Evolutionary conservation across 2,329 filamentous ascomycete species (phyloP).

Genomic region (Microsporum ferrugineum): DNA sequence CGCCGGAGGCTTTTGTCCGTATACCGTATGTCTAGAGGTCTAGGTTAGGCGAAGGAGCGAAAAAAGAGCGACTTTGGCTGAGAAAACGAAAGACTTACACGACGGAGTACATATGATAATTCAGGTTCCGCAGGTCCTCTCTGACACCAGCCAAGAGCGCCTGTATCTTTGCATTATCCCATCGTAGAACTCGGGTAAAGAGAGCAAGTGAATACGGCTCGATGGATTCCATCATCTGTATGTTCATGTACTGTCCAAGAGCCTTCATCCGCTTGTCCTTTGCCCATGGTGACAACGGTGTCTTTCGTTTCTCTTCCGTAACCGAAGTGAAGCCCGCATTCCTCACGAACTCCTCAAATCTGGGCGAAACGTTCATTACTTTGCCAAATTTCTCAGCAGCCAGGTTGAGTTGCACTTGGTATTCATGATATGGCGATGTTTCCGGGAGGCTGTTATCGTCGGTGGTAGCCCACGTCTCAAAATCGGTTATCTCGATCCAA

Average conservation of each 20-base stretch:
- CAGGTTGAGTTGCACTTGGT: slow-evolving; percentile 15
- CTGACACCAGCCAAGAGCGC: slow-evolving; percentile 10
- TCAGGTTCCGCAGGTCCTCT: slow-evolving; percentile 10
- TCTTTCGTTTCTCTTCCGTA: slow-evolving; percentile 21
- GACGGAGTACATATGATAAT: slow-evolving; percentile 9
- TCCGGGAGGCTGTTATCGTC: slow-evolving; percentile 20
- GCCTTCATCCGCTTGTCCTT: slow-evolving; percentile 11
- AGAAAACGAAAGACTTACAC: slow-evolving; percentile 4
- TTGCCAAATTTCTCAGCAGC: slow-evolving; percentile 20
- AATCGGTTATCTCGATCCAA: slow-evolving; percentile 22
- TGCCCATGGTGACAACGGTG: slow-evolving; percentile 30
- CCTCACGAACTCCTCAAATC: slow-evolving; percentile 32
- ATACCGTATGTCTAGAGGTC: slow-evolving; percentile 8
- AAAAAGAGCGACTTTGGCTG: background rate
- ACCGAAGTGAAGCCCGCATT: slow-evolving; percentile 44
- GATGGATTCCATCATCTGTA: slow-evolving; percentile 18
- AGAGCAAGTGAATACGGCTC: slow-evolving; percentile 19
- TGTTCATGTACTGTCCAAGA: slow-evolving; percentile 14
- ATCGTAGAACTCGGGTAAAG: slow-evolving; percentile 19
- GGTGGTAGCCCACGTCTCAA: slow-evolving; percentile 22
- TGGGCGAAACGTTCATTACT: slow-evolving; percentile 19
- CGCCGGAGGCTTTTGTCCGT: slow-evolving; percentile 10
- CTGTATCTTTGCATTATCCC: slow-evolving; percentile 14
- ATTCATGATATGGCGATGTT: slow-evolving; percentile 16
- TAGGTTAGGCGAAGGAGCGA: background rate